These are phyloP conservation scores for Irpex sp. DNA, from an alignment of 1,284 basidiomycete species.

Conservation along the genomic window DNA sequence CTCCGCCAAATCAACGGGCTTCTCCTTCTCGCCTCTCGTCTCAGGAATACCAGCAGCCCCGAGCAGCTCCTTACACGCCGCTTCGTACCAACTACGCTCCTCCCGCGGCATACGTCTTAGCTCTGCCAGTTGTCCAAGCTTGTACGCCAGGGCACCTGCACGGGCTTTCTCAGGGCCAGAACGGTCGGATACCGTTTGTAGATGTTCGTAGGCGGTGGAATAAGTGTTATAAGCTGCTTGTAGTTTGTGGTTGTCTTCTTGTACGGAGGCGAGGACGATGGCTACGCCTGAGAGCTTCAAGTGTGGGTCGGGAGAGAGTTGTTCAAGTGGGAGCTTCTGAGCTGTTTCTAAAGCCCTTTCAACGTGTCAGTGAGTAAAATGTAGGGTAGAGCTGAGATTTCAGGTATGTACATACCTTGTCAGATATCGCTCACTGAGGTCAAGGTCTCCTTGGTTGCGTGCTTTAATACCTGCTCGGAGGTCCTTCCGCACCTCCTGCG, in stretches of 20 bases:
- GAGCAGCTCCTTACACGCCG: slow-evolving; percentile 56
- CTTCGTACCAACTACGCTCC: slow-evolving; percentile 50
- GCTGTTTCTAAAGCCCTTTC: slow-evolving; percentile 62
- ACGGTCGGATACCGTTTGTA: slow-evolving; percentile 23
- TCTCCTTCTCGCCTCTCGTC: slow-evolving; percentile 15
- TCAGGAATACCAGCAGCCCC: slow-evolving; percentile 14
- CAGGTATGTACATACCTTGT: slow-evolving; percentile 38
- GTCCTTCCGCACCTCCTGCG: slow-evolving; percentile 57
- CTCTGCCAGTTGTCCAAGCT: slow-evolving; percentile 58
- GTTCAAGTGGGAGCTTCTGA: slow-evolving; percentile 42
- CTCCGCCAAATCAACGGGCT: slow-evolving; percentile 38
- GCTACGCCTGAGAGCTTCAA: slow-evolving; percentile 74
- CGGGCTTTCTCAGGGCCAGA: slow-evolving; percentile 51
- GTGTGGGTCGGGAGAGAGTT: slow-evolving; percentile 49
- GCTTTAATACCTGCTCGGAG: slow-evolving; percentile 64
- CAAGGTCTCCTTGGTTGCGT: slow-evolving; percentile 56
- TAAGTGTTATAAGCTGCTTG: slow-evolving; percentile 54
- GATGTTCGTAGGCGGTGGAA: slow-evolving; percentile 35
- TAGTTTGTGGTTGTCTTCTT: slow-evolving; percentile 45
- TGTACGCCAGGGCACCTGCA: slow-evolving; percentile 60
- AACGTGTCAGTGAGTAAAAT: slow-evolving; percentile 2
- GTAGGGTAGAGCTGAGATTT: background rate
- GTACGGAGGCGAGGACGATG: slow-evolving; percentile 56
- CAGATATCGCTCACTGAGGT: slow-evolving; percentile 52
- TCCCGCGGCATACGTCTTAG: slow-evolving; percentile 32